These are phyloP conservation scores for Moniliella sp. DNA, from an alignment of 1,284 basidiomycete species.

Conservation along the genomic window DNA sequence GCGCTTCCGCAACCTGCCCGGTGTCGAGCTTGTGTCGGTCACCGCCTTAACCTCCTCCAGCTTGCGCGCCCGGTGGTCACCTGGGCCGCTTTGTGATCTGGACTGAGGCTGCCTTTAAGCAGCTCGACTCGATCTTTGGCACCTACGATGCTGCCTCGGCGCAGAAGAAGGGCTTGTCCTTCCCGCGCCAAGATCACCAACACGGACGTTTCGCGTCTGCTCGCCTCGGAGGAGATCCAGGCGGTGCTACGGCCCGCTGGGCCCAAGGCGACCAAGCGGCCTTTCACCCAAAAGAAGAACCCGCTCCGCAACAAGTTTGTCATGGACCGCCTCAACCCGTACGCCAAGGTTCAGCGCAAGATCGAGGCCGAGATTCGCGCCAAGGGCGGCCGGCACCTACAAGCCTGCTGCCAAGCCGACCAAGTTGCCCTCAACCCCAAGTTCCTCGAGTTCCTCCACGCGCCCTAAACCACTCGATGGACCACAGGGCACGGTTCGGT, in stretches of 20 bases:
- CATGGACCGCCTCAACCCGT: slow-evolving; percentile 97
- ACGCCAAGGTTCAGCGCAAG: slow-evolving; percentile 46
- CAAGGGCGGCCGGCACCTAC: slow-evolving; percentile 21
- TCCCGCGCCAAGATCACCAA: slow-evolving; percentile 69
- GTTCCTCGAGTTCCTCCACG: slow-evolving; percentile 66
- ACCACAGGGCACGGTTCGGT: too few relatives aligned
- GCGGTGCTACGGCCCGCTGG: slow-evolving; percentile 74
- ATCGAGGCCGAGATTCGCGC: slow-evolving; percentile 22
- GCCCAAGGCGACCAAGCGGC: slow-evolving; percentile 60
- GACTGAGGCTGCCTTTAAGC: slow-evolving; percentile 81
- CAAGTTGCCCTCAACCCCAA: slow-evolving; percentile 48
- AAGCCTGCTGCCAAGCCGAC: slow-evolving; percentile 12
- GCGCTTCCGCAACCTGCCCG: slow-evolving; percentile 98
- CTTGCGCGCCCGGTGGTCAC: slow-evolving; percentile 96
- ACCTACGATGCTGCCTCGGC: slow-evolving; percentile 60
- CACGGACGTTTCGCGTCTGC: slow-evolving; percentile 86
- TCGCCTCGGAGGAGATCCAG: slow-evolving; percentile 47
- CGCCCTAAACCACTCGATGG: too few relatives aligned
- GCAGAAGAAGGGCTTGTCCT: slow-evolving; percentile 58
- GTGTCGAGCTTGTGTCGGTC: slow-evolving; percentile 91
- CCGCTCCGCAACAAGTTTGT: slow-evolving; percentile 72
- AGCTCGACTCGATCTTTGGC: slow-evolving; percentile 84
- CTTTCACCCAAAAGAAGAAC: slow-evolving; percentile 99
- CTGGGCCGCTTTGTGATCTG: slow-evolving; percentile 97
- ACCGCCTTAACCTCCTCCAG: slow-evolving; percentile 86